phyloP scores from a whole-genome alignment of 83 land plant genomes.

The Larix sibirica region DNA sequence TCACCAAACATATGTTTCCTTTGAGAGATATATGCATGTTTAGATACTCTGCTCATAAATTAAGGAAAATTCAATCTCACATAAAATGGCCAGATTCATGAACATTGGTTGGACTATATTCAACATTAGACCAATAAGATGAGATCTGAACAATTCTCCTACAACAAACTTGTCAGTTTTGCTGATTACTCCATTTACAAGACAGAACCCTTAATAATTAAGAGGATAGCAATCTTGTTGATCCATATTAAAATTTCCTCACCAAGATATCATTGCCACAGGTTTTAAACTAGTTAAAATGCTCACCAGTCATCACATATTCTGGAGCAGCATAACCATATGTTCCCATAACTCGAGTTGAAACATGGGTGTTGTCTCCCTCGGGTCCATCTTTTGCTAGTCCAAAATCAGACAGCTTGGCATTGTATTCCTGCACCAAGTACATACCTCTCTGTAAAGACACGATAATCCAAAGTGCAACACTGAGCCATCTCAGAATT shows the following conservation, averaged over 20 bases:
- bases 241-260: background rate
- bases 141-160: too few relatives aligned
- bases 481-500: background rate
- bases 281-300: background rate
- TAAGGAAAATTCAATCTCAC: background rate
- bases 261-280: background rate
- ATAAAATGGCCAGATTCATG: background rate
- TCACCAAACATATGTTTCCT: background rate
- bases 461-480: background rate
- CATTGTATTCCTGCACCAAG: background rate
- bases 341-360: constrained; percentile 10
- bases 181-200: background rate
- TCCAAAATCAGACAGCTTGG: constrained; percentile 17
- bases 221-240: background rate
- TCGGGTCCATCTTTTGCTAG: constrained; percentile 11
- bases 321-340: constrained; percentile 15
- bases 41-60: background rate
- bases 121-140: background rate
- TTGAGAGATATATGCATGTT: background rate
- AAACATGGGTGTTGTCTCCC: constrained; percentile 1
- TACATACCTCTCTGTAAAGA: background rate
- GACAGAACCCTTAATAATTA: background rate
- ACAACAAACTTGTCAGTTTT: background rate
- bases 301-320: background rate
- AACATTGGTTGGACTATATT: background rate